phyloP scores from a whole-genome alignment of 1,284 basidiomycete species.

The Trichosporon coremiiforme region DNA sequence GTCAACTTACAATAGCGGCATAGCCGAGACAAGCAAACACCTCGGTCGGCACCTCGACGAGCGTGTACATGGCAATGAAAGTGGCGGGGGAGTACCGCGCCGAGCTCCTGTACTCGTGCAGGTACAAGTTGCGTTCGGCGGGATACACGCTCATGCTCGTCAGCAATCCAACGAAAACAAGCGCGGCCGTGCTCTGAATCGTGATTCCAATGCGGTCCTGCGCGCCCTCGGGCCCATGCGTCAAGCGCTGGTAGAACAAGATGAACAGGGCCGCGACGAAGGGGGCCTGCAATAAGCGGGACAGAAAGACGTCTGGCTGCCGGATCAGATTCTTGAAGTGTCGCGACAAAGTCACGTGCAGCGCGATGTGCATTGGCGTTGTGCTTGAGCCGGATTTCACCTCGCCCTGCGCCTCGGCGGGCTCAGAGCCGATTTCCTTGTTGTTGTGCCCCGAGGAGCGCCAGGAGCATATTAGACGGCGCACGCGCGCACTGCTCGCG shows the following conservation, averaged over 20 bases:
- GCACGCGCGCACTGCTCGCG: conserved; percentile 34
- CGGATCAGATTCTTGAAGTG: conserved; percentile 56
- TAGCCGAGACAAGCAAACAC: conserved; percentile 46
- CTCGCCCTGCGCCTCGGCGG: not conserved
- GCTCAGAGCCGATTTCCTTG: conserved; percentile 30
- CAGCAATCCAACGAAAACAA: conserved; percentile 55
- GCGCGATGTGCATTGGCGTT: conserved; percentile 52
- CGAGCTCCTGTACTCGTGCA: conserved; percentile 55
- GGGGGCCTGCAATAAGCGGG: conserved; percentile 53
- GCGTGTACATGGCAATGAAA: conserved; percentile 57
- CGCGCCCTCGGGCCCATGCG: conserved; percentile 50
- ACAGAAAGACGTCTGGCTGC: conserved; percentile 55
- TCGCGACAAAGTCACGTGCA: conserved; percentile 55
- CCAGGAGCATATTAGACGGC: conserved; percentile 35
- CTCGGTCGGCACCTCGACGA: conserved; percentile 56
- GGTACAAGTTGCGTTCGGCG: conserved; percentile 56
- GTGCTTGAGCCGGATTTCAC: conserved; percentile 35
- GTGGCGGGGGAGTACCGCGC: conserved; percentile 56
- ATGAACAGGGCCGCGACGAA: conserved; percentile 55
- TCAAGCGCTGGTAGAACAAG: conserved; percentile 56
- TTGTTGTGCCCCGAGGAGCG: not conserved
- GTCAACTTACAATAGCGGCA: conserved; percentile 40
- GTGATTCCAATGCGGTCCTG: conserved; percentile 58
- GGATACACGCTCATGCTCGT: conserved; percentile 58
- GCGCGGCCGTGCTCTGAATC: conserved; percentile 46